Evolutionary conservation across 1,284 basidiomycete species (phyloP), one percentile per base, ranked within the genome.

Genomic region (Cutaneotrichosporon arboriforme): DNA sequence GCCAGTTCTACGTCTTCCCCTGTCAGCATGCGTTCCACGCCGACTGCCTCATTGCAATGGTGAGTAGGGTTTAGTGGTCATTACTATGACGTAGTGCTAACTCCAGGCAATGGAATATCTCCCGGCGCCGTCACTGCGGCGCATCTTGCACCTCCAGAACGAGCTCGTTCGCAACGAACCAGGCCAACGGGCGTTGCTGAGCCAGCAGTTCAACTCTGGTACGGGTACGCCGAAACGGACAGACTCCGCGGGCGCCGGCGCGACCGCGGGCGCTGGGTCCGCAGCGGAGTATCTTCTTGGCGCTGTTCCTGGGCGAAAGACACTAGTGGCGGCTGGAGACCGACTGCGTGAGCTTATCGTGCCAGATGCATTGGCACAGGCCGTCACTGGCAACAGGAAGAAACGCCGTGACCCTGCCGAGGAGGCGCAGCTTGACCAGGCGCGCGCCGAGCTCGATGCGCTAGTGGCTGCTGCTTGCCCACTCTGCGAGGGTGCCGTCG

Each of bases 1-100:
- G 96, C 54, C 92, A 96, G 69, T 97, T 97, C 73, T 99, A 98
- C 75, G 89, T 96, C 44, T 99, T 99, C 78, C 93, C 93, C 10
- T 98, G 96, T 75, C 88, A 93, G 64, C 93, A 97, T 69, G 84
- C 85, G 10, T 96, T 96, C 82, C 92, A 96, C 75, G 90, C 89
- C 8, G 91, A 97, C 72, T 97, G 92, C 74, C 78, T 96, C 49
- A 91, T 97, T 69, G 82, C 85, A 26, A 78, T 93, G 81, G 92
- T 93, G 65, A 70, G 88, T 77, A 47, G 18, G n/a, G n/a, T 31
- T 31, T 31, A 10, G 26, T 31, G 26, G 5, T 5, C 7, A 31
- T 31, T 14, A 9, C 12, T 23, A 4, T 14, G 14, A n/a, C 10
- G 26, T 3, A 7, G 9, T 8, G 42, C 57, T 63, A 31, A 62